Percentiles rank a stretch among this genome's conserved stretches.
These are phyloP conservation scores for Tetrapisispora phaffii DNA, from an alignment of 805 yeast species.

Conservation along the genomic window DNA sequence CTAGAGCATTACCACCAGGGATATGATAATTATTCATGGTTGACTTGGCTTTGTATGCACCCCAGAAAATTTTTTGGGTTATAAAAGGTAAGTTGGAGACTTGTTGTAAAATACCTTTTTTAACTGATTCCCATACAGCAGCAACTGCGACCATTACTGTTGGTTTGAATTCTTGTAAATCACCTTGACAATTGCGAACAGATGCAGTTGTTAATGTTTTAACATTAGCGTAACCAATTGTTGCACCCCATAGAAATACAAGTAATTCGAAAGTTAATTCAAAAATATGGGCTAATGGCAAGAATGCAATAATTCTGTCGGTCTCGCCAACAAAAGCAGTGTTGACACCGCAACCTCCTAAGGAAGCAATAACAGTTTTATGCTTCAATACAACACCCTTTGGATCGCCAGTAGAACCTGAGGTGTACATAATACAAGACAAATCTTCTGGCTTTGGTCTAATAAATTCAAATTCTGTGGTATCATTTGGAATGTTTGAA, in stretches of 20 bases:
- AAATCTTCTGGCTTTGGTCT: slow-evolving; percentile 42
- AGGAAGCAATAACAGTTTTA: slow-evolving; percentile 63
- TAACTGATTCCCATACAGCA: slow-evolving; percentile 93
- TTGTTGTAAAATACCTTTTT: slow-evolving; percentile 81
- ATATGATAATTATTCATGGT: slow-evolving; percentile 52
- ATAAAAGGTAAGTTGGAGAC: slow-evolving; percentile 54
- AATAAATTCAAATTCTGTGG: slow-evolving; percentile 30
- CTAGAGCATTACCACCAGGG: slow-evolving; percentile 61
- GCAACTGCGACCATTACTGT: slow-evolving; percentile 97
- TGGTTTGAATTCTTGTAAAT: slow-evolving; percentile 78
- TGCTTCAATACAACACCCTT: slow-evolving; percentile 68
- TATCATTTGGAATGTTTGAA: slow-evolving; percentile 25
- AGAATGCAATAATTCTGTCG: slow-evolving; percentile 76
- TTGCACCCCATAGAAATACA: slow-evolving; percentile 79
- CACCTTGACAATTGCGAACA: slow-evolving; percentile 79
- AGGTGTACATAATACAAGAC: slow-evolving; percentile 61
- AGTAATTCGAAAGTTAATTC: slow-evolving; percentile 82
- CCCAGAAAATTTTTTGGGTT: slow-evolving; percentile 82
- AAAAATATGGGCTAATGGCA: slow-evolving; percentile 94
- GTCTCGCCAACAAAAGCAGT: slow-evolving; percentile 44
- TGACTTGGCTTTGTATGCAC: slow-evolving; percentile 65
- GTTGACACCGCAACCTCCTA: slow-evolving; percentile 68
- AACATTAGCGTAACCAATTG: slow-evolving; percentile 82
- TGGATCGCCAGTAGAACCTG: slow-evolving; percentile 70
- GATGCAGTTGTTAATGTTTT: slow-evolving; percentile 80